phyloP scores from a whole-genome alignment of 192 early-diverging fungal species.

The Coemansia sp. region DNA sequence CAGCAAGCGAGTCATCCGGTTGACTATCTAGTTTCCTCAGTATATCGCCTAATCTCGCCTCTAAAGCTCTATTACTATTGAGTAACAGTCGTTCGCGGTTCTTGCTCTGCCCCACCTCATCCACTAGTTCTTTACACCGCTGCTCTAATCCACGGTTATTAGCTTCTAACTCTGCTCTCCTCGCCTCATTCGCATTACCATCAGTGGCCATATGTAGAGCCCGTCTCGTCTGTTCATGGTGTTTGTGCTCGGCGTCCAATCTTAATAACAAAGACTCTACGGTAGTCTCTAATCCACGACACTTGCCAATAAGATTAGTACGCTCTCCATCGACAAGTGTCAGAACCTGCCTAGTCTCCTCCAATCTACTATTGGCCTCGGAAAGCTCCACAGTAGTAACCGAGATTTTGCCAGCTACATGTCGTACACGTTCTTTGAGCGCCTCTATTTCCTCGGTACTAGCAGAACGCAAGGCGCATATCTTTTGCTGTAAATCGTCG shows the following conservation, averaged over 20 bases:
- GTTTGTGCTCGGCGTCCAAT: conserved; percentile 5
- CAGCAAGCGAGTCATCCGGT: conserved; percentile 3
- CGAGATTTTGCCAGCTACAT: conserved; percentile 4
- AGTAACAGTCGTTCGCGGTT: conserved; percentile 26
- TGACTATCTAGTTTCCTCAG: conserved; percentile 10
- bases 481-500: conserved; percentile 12
- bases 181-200: conserved; percentile 13
- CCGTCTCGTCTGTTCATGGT: neutral
- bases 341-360: conserved; percentile 9
- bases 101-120: conserved; percentile 9
- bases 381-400: neutral
- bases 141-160: neutral
- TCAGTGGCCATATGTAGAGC: conserved; percentile 10
- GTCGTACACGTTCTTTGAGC: conserved; percentile 9
- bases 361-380: neutral
- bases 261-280: neutral
- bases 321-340: conserved; percentile 7
- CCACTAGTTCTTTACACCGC: neutral
- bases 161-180: conserved; percentile 6
- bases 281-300: conserved; percentile 8
- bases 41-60: conserved; percentile 24
- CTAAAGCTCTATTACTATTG: conserved; percentile 22
- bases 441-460: neutral
- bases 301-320: conserved; percentile 1
- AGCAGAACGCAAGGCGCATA: neutral